Conservation (phyloP, 1,284 basidiomycete genomes). For the Cutaneotrichosporon curvatum region DNA sequence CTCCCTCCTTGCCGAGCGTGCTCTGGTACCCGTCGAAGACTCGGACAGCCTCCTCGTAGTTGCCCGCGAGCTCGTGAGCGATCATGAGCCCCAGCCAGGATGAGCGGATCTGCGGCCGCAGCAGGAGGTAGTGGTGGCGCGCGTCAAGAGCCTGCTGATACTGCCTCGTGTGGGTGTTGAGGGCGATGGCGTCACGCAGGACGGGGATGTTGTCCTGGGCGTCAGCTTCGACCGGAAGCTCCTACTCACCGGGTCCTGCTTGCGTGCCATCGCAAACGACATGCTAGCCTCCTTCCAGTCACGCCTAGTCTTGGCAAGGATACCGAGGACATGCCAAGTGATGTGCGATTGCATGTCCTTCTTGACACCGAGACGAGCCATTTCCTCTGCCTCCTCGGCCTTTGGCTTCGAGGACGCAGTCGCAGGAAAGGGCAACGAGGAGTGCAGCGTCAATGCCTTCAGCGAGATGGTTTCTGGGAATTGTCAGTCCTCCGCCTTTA, state of each 20-base stretch:
- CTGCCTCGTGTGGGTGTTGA: slow-evolving; percentile 83
- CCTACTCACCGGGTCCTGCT: slow-evolving; percentile 74
- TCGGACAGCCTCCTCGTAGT: slow-evolving; percentile 62
- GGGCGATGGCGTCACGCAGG: slow-evolving; percentile 78
- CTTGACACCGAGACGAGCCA: slow-evolving; percentile 81
- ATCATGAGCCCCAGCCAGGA: slow-evolving; percentile 89
- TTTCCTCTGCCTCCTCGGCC: slow-evolving; percentile 62
- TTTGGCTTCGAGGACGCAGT: slow-evolving; percentile 55
- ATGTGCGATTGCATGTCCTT: slow-evolving; percentile 90
- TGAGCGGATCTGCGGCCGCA: slow-evolving; percentile 75
- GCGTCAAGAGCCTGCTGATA: slow-evolving; percentile 76
- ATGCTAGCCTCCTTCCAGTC: slow-evolving; percentile 52
- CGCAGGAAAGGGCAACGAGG: slow-evolving; percentile 41
- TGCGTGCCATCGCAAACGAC: slow-evolving; percentile 59
- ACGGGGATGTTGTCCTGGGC: slow-evolving; percentile 86
- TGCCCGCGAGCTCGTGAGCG: slow-evolving; percentile 77
- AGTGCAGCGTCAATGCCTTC: slow-evolving; percentile 76
- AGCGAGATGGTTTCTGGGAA: slow-evolving; percentile 78
- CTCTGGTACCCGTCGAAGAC: slow-evolving; percentile 59
- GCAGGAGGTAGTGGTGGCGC: slow-evolving; percentile 68
- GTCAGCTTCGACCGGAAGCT: not conserved
- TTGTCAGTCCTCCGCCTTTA: not conserved
- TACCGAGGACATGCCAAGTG: slow-evolving; percentile 95
- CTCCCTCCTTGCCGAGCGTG: slow-evolving; percentile 54
- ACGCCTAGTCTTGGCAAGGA: slow-evolving; percentile 65